Base-by-base conservation (phyloP, 352 stramenopile genomes). In the Elongisporangium anandrum region DNA sequence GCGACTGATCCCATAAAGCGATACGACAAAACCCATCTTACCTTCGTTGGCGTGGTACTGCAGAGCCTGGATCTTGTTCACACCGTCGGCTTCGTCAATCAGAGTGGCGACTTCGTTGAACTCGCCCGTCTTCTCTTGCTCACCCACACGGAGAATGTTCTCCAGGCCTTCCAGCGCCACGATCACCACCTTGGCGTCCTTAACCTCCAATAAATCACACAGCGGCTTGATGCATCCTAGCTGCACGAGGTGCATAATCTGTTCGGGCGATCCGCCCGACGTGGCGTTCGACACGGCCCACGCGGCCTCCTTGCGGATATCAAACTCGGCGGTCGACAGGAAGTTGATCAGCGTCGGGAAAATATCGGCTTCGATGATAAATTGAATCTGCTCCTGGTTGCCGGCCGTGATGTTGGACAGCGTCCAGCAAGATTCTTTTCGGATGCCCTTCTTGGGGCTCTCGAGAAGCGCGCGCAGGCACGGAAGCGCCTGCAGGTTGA, bases 201-300 rank as follows among this genome's bases (percentile, higher is more conserved):
- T 94, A 10, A 98, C 92, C 16, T 90, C 90, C 29, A 99, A 83
- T 61, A 99, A 76, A 66, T 98, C 94, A 72, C 95, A 99, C n/a
- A 99, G 74, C 22, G 97, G 96, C 55, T 89, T 88, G 70, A 99
- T 99, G 75, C 95, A 99, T 54, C 86, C 82, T 91, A 98, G 81
- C 53, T 86, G 79, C 13, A 99, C 96, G 48, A 99, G 81, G 61
- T 98, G 96, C 74, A 97, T 97, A 56, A 99, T 99, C 77, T 98
- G 95, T 60, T 98, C 79, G 9, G 84, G 71, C 51, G 82, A 98
- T 50, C 96, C 96, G 24, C 86, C 90, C 24, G 89, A 98, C 0
- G 97, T 99, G n/a, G 95, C 96, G 72, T 99, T 99, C 55, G 88
- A 98, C 65, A 99, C 96, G n/a, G 96, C 96, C 97, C 97, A 99